phyloP scores from a whole-genome alignment of 108 stramenopile species.

The Ochromonas danica region DNA sequence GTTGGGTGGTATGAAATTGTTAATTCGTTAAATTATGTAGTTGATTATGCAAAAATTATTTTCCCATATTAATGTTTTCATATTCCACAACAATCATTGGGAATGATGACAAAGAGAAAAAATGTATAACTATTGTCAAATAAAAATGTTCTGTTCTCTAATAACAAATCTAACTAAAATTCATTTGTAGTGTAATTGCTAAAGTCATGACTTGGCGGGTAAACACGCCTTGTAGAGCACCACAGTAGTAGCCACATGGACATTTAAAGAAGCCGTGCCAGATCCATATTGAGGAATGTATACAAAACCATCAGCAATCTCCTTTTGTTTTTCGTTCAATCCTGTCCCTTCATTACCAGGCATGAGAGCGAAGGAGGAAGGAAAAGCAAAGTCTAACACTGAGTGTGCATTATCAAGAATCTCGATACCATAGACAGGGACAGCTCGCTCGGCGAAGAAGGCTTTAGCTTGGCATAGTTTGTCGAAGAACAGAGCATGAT shows the following conservation, averaged over 20 bases:
- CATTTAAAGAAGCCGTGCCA: conserved; percentile 44
- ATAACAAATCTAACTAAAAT: no score
- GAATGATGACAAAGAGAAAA: no score
- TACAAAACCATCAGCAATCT: conserved; percentile 43
- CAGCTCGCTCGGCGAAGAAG: not conserved
- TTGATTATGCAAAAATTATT: no score
- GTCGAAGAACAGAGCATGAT: no score
- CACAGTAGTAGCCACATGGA: conserved; percentile 39
- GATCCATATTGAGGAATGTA: conserved; percentile 49
- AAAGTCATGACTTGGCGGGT: no score
- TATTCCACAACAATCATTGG: no score
- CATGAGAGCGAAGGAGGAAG: conserved; percentile 27
- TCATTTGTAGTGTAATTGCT: no score
- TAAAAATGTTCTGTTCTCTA: no score
- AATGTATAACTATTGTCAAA: no score
- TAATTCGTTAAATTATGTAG: no score
- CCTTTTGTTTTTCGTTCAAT: conserved; percentile 21
- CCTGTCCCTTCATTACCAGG: conserved; percentile 50
- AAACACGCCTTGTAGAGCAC: conserved; percentile 38
- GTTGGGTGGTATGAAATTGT: no score
- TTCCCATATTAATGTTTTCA: no score
- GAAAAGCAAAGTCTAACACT: conserved; percentile 36
- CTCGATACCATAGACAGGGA: conserved; percentile 40
- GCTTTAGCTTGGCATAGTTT: not conserved
- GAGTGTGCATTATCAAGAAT: conserved; percentile 38